Conservation (phyloP, 306 rosid genomes). For the Lagenaria siceraria region DNA sequence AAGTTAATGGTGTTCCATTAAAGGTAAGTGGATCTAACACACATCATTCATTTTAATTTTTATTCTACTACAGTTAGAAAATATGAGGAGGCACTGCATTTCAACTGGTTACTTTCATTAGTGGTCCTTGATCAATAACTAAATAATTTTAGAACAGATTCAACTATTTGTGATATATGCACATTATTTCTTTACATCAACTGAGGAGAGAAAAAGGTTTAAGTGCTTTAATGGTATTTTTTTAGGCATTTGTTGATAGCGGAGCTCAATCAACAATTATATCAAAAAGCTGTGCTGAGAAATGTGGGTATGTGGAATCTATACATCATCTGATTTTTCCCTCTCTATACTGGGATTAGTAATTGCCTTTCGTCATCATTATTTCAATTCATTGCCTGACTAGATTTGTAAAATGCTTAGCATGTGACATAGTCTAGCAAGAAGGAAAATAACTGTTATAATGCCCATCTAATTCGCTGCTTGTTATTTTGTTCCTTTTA, state of each 20-base stretch:
- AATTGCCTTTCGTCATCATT: neutral
- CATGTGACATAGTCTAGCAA: neutral
- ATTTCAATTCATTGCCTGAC: neutral
- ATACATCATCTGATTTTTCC: neutral
- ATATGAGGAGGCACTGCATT: neutral
- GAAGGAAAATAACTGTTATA: neutral
- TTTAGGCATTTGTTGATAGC: slow-evolving; percentile 97
- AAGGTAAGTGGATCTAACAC: slow-evolving; percentile 41
- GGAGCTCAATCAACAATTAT: slow-evolving; percentile 98
- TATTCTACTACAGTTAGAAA: slow-evolving; percentile 8
- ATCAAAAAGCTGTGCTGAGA: slow-evolving; percentile 95
- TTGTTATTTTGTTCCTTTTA: too few relatives aligned
- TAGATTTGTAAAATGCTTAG: neutral
- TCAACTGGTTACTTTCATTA: neutral
- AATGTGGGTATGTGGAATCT: slow-evolving; percentile 63
- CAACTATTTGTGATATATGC: neutral
- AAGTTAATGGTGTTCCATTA: slow-evolving; percentile 86
- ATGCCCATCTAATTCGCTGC: neutral
- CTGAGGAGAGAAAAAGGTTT: neutral
- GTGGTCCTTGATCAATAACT: neutral
- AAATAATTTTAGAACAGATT: neutral
- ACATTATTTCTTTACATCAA: neutral
- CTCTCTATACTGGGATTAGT: neutral
- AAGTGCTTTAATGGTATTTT: slow-evolving; percentile 4
- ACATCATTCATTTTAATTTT: neutral